Conservation (phyloP, 148 eudicot species). For the Diospyros lotus region DNA sequence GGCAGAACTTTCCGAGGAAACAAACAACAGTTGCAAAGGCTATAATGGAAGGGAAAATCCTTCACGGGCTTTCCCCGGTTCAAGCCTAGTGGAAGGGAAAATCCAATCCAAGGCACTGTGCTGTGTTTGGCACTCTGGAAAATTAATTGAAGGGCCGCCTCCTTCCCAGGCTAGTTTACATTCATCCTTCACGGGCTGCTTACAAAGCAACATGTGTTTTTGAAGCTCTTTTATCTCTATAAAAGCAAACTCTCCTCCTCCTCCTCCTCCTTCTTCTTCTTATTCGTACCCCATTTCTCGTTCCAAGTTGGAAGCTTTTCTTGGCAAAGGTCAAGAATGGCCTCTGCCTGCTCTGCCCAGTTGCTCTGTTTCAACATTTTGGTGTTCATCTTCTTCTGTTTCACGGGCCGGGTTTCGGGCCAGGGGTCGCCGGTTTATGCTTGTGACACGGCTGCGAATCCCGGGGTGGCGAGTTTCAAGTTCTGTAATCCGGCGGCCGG, state of each 20-base stretch:
- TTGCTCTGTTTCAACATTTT: no score
- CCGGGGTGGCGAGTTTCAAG: constrained; percentile 1
- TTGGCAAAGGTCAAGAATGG: no score
- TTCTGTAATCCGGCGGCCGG: constrained; percentile 18
- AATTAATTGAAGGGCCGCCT: no score
- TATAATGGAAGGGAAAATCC: no score
- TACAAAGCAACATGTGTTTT: constrained; percentile 31
- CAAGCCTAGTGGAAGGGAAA: no score
- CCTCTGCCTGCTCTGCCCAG: no score
- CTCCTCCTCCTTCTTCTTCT: constrained; percentile 16
- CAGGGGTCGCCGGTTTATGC: constrained; percentile 14
- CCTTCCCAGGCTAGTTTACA: constrained; percentile 1
- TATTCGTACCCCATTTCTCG: background rate
- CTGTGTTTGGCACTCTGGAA: no score
- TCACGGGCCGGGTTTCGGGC: background rate
- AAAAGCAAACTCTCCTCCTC: constrained; percentile 32
- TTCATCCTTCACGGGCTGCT: constrained; percentile 41
- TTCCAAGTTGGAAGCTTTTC: no score
- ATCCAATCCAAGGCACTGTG: no score
- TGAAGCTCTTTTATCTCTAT: constrained; percentile 18
- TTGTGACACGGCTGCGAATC: constrained; percentile 14
- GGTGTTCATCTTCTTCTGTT: background rate
- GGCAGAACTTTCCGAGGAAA: no score
- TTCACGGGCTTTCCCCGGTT: no score
- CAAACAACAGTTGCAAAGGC: no score